phyloP scores from a whole-genome alignment of 129 eudicot genomes.

The Erigeron canadensis region DNA sequence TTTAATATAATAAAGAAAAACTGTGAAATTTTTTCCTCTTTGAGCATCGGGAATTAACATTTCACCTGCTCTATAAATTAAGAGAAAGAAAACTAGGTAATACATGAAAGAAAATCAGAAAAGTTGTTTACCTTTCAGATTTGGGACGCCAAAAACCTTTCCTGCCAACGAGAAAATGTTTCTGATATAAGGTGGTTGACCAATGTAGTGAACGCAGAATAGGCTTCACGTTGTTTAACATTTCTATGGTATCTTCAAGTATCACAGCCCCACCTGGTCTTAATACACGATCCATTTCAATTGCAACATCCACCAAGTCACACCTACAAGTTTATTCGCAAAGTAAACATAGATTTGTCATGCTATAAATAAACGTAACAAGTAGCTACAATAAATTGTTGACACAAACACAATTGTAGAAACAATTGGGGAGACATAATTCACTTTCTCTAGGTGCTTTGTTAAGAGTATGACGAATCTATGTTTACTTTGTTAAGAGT shows the following conservation, averaged over 20 bases:
- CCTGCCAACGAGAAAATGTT: conserved; percentile 65
- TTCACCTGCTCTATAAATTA: conserved; percentile 23
- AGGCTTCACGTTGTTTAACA: conserved; percentile 39
- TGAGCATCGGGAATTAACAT: conserved; percentile 20
- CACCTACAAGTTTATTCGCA: conserved; percentile 43
- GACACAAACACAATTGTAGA: conserved; percentile 6
- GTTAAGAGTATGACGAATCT: too few relatives aligned
- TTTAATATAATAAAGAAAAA: conserved; percentile 1
- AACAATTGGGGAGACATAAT: background rate
- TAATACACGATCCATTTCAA: conserved; percentile 71
- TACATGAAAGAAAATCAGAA: conserved; percentile 19
- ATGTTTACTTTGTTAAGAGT: too few relatives aligned
- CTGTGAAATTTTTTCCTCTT: conserved; percentile 5
- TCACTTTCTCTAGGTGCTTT: background rate
- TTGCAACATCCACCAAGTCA: conserved; percentile 55
- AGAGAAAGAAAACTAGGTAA: conserved; percentile 7
- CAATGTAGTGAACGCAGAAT: conserved; percentile 71
- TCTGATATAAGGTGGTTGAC: conserved; percentile 50
- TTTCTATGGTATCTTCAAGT: conserved; percentile 54
- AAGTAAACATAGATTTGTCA: background rate
- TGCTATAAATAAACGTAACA: background rate
- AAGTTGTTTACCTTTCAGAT: conserved; percentile 14
- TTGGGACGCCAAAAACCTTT: conserved; percentile 85
- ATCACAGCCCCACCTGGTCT: conserved; percentile 74
- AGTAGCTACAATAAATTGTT: background rate